Conservation (phyloP, 257 asterid species). For the Jaltomata sinuosa region DNA sequence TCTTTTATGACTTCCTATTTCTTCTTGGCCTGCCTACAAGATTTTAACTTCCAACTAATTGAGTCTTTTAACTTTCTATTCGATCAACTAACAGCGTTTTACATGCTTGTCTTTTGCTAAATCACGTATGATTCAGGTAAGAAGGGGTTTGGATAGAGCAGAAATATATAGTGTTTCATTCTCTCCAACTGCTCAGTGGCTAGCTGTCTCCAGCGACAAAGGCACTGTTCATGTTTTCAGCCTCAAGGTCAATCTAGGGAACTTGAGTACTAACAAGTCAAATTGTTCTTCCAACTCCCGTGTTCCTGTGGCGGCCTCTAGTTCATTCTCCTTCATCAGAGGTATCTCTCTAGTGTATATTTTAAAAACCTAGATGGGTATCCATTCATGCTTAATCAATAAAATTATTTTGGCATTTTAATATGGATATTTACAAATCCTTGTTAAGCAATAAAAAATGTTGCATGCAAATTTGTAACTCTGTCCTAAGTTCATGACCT, state of each 20-base stretch:
- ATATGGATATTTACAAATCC: neutral
- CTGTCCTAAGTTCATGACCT: neutral
- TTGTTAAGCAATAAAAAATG: neutral
- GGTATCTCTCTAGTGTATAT: conserved; percentile 29
- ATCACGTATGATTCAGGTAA: conserved; percentile 43
- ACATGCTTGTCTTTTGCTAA: neutral
- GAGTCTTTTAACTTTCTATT: neutral
- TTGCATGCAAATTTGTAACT: neutral
- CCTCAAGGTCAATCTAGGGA: conserved; percentile 57
- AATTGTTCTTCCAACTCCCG: conserved; percentile 30
- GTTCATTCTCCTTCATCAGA: conserved; percentile 67
- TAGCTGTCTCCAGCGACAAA: conserved; percentile 91
- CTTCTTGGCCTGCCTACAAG: neutral
- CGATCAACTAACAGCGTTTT: neutral
- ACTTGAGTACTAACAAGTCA: conserved; percentile 36
- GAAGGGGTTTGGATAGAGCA: conserved; percentile 94
- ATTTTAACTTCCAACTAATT: neutral
- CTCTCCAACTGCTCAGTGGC: conserved; percentile 74
- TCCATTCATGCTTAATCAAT: neutral
- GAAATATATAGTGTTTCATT: conserved; percentile 80
- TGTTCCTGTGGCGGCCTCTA: conserved; percentile 37
- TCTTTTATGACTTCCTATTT: neutral
- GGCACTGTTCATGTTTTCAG: conserved; percentile 83
- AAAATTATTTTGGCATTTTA: neutral
- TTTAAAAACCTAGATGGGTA: neutral